Conservation (phyloP, 1,284 basidiomycete species). For the Tilletia setariae region DNA sequence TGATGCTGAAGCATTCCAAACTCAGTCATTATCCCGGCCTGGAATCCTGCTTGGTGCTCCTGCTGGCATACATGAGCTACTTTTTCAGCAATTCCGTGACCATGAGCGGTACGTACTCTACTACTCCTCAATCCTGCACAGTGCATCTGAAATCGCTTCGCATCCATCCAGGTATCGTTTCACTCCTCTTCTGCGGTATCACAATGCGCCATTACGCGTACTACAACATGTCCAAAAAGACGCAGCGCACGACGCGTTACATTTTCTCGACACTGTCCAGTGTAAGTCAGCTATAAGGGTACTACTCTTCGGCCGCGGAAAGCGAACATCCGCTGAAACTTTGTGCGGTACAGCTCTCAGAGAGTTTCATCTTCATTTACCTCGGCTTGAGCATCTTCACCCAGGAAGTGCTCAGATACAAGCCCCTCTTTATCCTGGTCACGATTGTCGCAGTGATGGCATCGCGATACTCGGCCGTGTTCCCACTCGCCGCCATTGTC, state of each 20-base stretch:
- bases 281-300: slow-evolving; percentile 24
- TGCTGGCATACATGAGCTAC: slow-evolving; percentile 95
- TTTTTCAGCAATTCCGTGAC: slow-evolving; percentile 94
- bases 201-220: slow-evolving; percentile 99
- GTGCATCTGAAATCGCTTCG: too few species aligned
- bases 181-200: slow-evolving; percentile 95
- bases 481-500: slow-evolving; percentile 91
- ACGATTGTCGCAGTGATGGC: slow-evolving; percentile 75
- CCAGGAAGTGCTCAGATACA: slow-evolving; percentile 79
- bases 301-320: too few species aligned
- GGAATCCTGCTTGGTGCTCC: slow-evolving; percentile 87
- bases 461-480: slow-evolving; percentile 91
- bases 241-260: slow-evolving; percentile 92
- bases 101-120: slow-evolving; percentile 68
- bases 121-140: too few species aligned
- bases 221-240: slow-evolving; percentile 94
- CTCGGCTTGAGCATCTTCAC: slow-evolving; percentile 95
- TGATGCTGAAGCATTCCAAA: slow-evolving; percentile 91
- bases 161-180: slow-evolving; percentile 71
- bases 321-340: too few species aligned
- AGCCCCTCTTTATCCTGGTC: slow-evolving; percentile 79
- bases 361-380: slow-evolving; percentile 99
- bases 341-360: slow-evolving; percentile 69
- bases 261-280: slow-evolving; percentile 57
- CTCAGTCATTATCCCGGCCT: slow-evolving; percentile 74